A percentile compares a stretch with the other conserved stretches of the same genome.
These are phyloP conservation scores for Aspergillus quadricinctus DNA, from an alignment of 2,329 filamentous ascomycete species.

Conservation along the genomic window DNA sequence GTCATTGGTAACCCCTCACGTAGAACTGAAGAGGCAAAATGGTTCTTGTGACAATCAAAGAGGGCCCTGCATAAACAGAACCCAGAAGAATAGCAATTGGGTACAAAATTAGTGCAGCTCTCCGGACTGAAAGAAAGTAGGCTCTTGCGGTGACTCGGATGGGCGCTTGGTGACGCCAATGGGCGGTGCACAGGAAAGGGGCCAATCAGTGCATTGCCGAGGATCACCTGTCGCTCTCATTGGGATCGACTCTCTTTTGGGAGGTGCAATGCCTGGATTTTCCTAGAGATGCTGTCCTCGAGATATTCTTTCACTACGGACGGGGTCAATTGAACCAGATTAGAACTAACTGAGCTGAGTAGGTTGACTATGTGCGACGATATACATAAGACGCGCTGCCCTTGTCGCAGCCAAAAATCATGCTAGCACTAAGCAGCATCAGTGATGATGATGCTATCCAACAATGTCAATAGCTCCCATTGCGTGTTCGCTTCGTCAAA, in stretches of 20 bases:
- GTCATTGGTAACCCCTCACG: slow-evolving; percentile 57
- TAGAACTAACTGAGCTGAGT: not conserved
- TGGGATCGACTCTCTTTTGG: not conserved
- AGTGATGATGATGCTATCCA: not conserved
- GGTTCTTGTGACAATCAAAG: not conserved
- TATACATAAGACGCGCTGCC: not conserved
- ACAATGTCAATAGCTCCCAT: not conserved
- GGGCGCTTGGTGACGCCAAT: not conserved
- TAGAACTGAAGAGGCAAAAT: not conserved
- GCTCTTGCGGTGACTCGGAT: not conserved
- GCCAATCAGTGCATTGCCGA: not conserved
- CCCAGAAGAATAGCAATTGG: not conserved
- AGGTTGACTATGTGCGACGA: not conserved
- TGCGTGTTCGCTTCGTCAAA: not conserved
- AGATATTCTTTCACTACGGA: not conserved
- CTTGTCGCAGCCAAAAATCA: not conserved
- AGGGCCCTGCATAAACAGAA: not conserved
- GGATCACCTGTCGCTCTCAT: not conserved
- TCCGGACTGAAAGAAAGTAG: not conserved
- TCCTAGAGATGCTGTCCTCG: not conserved
- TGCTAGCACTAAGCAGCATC: not conserved
- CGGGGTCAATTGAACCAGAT: not conserved
- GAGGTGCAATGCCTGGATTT: not conserved
- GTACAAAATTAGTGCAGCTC: not conserved
- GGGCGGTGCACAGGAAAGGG: not conserved